Percentiles rank a stretch among this genome's conserved stretches.
Conservation (phyloP, 768 basidiomycete species). For the Agrocybe pediades region DNA sequence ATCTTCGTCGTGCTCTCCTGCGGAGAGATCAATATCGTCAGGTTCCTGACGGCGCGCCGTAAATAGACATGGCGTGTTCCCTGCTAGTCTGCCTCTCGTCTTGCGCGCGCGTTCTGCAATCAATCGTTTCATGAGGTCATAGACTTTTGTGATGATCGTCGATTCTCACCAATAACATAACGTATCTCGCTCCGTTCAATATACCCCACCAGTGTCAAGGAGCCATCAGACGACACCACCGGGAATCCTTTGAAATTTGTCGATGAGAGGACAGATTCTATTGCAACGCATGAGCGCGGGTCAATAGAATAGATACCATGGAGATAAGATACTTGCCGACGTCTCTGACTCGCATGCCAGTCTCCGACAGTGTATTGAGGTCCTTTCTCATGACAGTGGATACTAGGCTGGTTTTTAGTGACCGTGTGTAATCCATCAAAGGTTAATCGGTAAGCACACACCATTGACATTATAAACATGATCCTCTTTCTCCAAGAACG, state of each 20-base stretch:
- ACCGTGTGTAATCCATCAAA: conserved; percentile 6
- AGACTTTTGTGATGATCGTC: not conserved
- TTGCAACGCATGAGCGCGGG: not conserved
- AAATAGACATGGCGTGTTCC: conserved; percentile 77
- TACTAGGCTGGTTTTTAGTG: conserved; percentile 47
- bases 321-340: conserved; percentile 62
- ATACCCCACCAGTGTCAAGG: conserved; percentile 75
- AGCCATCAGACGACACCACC: conserved; percentile 66
- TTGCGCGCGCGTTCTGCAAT: conserved; percentile 70
- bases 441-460: conserved; percentile 33
- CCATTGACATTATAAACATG: conserved; percentile 90
- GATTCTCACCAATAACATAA: conserved; percentile 74
- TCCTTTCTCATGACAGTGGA: conserved; percentile 89
- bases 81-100: conserved; percentile 52
- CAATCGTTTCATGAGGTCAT: not conserved
- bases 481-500: conserved; percentile 95
- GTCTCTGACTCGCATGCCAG: conserved; percentile 75
- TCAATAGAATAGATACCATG: not conserved
- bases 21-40: conserved; percentile 49
- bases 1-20: conserved; percentile 70
- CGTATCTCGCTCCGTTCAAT: conserved; percentile 85
- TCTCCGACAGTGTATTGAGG: conserved; percentile 68
- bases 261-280: conserved; percentile 71
- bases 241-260: conserved; percentile 92
- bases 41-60: conserved; percentile 51